Base-by-base conservation (phyloP, 495 filamentous ascomycete species). In the Chaetomium fimeti region DNA sequence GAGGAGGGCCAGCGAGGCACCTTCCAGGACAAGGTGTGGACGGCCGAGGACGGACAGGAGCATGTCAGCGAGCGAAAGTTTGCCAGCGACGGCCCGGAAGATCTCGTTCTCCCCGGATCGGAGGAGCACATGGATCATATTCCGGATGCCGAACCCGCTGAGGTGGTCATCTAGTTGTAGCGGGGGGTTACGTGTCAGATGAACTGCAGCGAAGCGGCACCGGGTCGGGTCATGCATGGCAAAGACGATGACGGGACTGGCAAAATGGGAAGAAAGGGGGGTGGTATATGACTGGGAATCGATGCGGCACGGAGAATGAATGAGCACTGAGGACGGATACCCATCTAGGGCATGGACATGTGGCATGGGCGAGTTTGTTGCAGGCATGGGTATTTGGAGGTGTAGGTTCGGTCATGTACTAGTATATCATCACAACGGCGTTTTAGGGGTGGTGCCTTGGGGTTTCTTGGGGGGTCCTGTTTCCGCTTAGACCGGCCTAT, bases 21-120 rank as follows among this genome's bases (percentile, higher is more conserved):
- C n/a, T 92, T 91, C 76, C 80, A 87, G 45, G 91, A 97, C 76
- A 97, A 94, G 75, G 92, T 96, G 24, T 98, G 94, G 94, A 90
- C 86, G 38, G 81, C 90, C 6, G 79, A 83, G 38, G 78, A 83
- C 51, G 85, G 81, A 20, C 56, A 78, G 74, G 78, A 77, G 63
- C 91, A 92, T 75, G 86, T 97, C 58, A 97, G 92, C 74, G 93
- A 98, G 73, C 82, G 93, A 66, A 97, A 95, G 69, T 97, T 97
- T 79, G 86, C 95, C 53, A 84, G 84, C n/a, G 85, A 91, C 72
- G 68, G 81, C 49, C 20, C 81, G 27, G 92, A 96, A 76, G 91
- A 96, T 72, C 74, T 96, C 62, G 88, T 97, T 63, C 83, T 91
- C 52, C 89, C 91, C 0, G 90, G 83, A 12, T 68, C 66, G 25